Evolutionary conservation across 2,329 filamentous ascomycete genomes (phyloP).

Genomic region (Neonectria magnoliae): DNA sequence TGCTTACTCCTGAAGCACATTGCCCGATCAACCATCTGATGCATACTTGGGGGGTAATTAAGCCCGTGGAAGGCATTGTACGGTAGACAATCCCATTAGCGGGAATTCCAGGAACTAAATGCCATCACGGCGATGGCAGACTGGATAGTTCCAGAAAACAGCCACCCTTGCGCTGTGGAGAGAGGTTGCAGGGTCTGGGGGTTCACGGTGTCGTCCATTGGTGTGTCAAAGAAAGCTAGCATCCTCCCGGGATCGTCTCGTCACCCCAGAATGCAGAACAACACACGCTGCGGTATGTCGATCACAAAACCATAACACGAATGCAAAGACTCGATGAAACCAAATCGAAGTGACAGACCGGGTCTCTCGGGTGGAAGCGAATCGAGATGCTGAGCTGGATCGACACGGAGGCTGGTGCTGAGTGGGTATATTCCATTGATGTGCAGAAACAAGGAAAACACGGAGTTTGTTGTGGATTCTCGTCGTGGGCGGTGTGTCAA

Average conservation of each 20-base stretch:
- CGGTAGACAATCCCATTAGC: not conserved
- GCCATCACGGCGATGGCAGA: not conserved
- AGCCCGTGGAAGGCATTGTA: not conserved
- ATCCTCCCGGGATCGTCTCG: slow-evolving; percentile 10
- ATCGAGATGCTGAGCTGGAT: not conserved
- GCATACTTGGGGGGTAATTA: not conserved
- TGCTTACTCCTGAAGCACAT: not conserved
- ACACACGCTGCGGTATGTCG: slow-evolving; percentile 10
- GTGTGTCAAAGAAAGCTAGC: not conserved
- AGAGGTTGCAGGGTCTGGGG: not conserved
- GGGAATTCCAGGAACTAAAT: not conserved
- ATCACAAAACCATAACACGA: slow-evolving; percentile 6
- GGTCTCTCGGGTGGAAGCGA: not conserved
- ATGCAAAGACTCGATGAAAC: not conserved
- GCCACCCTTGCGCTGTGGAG: slow-evolving; percentile 11
- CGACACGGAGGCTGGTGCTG: not conserved
- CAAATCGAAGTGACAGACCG: slow-evolving; percentile 3
- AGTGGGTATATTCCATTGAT: not conserved
- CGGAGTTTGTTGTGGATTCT: not conserved
- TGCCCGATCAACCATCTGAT: not conserved
- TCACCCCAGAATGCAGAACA: slow-evolving; percentile 18
- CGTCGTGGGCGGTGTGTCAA: not conserved
- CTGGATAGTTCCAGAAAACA: slow-evolving; percentile 9
- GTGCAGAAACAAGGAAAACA: not conserved
- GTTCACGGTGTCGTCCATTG: slow-evolving; percentile 3